Base-by-base conservation (phyloP, 306 rosid species). In the Rosa multiflora region DNA sequence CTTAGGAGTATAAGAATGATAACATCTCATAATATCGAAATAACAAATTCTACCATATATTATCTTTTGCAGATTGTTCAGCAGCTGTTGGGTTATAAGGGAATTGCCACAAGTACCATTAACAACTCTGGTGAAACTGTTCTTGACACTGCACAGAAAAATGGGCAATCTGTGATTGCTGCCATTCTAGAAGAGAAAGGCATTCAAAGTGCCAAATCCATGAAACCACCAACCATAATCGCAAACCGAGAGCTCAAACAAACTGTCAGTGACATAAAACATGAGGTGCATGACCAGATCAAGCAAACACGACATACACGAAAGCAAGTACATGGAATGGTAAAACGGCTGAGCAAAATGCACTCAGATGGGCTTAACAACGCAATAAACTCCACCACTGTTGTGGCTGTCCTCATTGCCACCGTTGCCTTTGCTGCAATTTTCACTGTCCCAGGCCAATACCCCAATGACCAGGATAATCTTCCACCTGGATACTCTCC, bases 371-470 rank as follows among this genome's bases (percentile, higher is more conserved):
- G 97, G 42, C 93, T 92, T 47, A 92, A 92, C 89, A 92, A 92
- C 7, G 97, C 97, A 26, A 89, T 89, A 77, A 92, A 77, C 87
- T 92, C 95, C 82, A 90, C 89, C 74, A 92, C 91, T 3, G 49
- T 92, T 18, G 96, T 90, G 74, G 97, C 96, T 66, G 92, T 92
- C 62, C 92, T 92, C 66, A 92, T 90, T 77, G 93, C 97, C 77
- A 89, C 95, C 1, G 96, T 92, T 63, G 86, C 97, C 87, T 90
- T 90, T 62, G 93, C 97, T 43, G 97, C 97, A 81, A 89, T 92
- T 79, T 92, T 90, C 78, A 85, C 61, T 43, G 70, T 89, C 76
- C 97, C 97, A 0, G 97, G 97, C 40, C 93, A 83, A 74, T 92
- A 89, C 76, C 89, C 89, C 7, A 35, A 74, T 10, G 5, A 52